Percentiles rank a stretch among this genome's conserved stretches.
Evolutionary conservation across 192 early-diverging fungal species (phyloP).

Genomic region (Coemansia sp.): DNA sequence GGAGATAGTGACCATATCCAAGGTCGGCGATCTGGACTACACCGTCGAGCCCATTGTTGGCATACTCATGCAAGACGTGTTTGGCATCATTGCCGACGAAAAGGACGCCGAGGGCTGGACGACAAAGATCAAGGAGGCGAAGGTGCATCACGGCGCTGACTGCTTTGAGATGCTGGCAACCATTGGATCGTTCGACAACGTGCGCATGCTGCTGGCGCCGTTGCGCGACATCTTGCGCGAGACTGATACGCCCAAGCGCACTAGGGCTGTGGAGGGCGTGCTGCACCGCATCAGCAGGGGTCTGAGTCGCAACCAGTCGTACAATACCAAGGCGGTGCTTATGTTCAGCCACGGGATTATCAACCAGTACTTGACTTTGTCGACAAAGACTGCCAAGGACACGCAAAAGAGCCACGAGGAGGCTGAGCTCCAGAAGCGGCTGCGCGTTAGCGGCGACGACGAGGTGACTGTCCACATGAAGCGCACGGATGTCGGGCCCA

Average conservation of each 20-base stretch:
- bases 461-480: conserved; percentile 70
- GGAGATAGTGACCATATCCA: conserved; percentile 58
- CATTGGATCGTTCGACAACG: conserved; percentile 63
- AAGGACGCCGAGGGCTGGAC: conserved; percentile 87
- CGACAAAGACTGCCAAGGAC: conserved; percentile 56
- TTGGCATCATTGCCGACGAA: conserved; percentile 86
- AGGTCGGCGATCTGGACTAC: conserved; percentile 75
- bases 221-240: conserved; percentile 84
- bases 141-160: conserved; percentile 78
- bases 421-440: conserved; percentile 58
- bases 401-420: conserved; percentile 56
- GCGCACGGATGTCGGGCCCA: conserved; percentile 56
- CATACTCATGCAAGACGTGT: conserved; percentile 86
- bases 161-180: conserved; percentile 82
- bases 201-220: conserved; percentile 75
- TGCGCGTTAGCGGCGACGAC: conserved; percentile 29
- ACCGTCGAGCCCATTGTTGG: conserved; percentile 68
- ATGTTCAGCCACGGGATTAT: conserved; percentile 84
- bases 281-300: conserved; percentile 75
- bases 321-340: conserved; percentile 66
- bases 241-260: conserved; percentile 74
- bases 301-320: conserved; percentile 69
- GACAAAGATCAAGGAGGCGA: conserved; percentile 88
- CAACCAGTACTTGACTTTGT: conserved; percentile 78
- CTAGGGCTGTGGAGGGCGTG: conserved; percentile 75